Conservation (phyloP, 225 moss, liverwort and hornwort genomes). For the Marchantia polymorpha region DNA sequence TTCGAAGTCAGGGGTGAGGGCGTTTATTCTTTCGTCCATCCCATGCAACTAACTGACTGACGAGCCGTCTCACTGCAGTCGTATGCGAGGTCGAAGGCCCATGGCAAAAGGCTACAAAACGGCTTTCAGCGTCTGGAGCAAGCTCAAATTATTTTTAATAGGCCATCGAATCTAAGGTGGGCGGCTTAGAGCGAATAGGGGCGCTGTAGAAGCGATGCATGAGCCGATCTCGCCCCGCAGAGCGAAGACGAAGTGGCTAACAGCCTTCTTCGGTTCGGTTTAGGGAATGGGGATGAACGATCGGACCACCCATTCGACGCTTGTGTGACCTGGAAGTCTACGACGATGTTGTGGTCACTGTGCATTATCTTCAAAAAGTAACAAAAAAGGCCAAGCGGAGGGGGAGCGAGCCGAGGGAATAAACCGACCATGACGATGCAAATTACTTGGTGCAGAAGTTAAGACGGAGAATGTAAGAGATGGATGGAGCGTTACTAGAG, state of each 20-base stretch:
- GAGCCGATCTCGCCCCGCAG: not conserved
- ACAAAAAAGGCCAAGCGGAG: not conserved
- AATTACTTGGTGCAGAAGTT: not conserved
- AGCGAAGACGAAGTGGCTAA: not conserved
- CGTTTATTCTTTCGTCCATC: too few relatives aligned
- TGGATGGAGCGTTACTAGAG: not conserved
- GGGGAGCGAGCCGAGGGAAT: constrained; percentile 5
- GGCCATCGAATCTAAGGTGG: not conserved
- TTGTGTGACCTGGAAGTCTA: not conserved
- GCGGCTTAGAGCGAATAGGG: not conserved
- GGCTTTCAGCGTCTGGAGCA: not conserved
- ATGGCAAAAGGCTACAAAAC: not conserved
- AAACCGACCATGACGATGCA: not conserved
- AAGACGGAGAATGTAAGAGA: not conserved
- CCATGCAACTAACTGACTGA: too few relatives aligned
- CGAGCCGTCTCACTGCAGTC: too few relatives aligned
- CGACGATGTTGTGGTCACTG: not conserved
- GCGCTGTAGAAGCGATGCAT: not conserved
- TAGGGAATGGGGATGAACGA: not conserved
- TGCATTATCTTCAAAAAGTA: not conserved
- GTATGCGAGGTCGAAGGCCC: too few relatives aligned
- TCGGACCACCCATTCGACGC: not conserved
- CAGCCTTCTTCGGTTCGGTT: not conserved
- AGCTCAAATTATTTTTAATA: not conserved
- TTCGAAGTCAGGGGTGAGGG: too few relatives aligned